These are phyloP conservation scores for Rhodotorula sphaerocarpa DNA, from an alignment of 768 basidiomycete genomes.

Conservation along the genomic window DNA sequence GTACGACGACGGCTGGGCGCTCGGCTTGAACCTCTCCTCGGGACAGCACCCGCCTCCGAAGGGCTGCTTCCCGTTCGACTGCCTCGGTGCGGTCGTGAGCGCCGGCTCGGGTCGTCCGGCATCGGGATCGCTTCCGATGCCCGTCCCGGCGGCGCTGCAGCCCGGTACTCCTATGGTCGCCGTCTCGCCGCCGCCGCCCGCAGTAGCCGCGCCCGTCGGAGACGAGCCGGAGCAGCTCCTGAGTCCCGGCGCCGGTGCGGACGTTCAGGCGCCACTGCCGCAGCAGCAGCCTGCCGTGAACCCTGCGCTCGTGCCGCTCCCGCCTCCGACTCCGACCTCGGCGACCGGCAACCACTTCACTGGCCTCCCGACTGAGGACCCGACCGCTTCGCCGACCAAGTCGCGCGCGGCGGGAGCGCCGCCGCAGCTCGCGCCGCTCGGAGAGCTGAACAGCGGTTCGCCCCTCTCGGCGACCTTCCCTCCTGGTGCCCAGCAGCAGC, in stretches of 20 bases:
- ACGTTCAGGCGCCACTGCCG: too few species aligned
- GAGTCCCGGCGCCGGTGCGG: not conserved
- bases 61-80: slow-evolving; percentile 34
- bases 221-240: too few species aligned
- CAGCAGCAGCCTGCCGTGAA: too few species aligned
- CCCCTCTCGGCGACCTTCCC: slow-evolving; percentile 20
- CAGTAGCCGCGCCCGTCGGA: too few species aligned
- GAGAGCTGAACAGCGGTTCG: slow-evolving; percentile 2
- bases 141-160: slow-evolving; percentile 4
- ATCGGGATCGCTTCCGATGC: not conserved
- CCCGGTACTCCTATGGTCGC: not conserved
- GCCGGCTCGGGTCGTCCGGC: not conserved
- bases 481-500: not conserved
- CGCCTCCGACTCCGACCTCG: slow-evolving; percentile 20
- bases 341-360: too few species aligned
- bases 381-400: not conserved
- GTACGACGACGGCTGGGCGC: slow-evolving; percentile 40
- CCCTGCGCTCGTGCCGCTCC: slow-evolving; percentile 26
- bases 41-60: slow-evolving; percentile 14
- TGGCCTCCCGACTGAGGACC: slow-evolving; percentile 6
- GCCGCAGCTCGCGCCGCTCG: slow-evolving; percentile 21
- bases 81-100: slow-evolving; percentile 17
- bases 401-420: not conserved
- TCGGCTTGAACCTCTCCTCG: slow-evolving; percentile 24
- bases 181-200: not conserved